These are phyloP conservation scores for Cubamyces lactineus DNA, from an alignment of 768 basidiomycete species.

Conservation along the genomic window DNA sequence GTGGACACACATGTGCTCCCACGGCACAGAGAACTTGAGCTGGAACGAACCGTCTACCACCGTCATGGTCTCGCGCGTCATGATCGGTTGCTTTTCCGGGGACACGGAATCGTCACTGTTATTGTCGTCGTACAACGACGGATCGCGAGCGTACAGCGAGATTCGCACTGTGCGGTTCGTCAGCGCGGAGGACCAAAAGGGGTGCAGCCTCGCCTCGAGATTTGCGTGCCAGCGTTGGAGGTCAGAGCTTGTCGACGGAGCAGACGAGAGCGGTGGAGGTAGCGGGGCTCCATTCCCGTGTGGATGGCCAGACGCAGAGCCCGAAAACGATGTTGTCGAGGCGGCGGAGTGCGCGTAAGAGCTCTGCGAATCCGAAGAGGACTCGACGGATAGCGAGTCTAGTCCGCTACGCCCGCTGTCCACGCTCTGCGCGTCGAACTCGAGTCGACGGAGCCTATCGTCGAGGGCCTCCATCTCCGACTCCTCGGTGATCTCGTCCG, in stretches of 20 bases:
- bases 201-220: constrained; percentile 72
- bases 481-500: constrained; percentile 62
- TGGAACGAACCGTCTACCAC: constrained; percentile 76
- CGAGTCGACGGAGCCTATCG: constrained; percentile 47
- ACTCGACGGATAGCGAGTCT: constrained; percentile 7
- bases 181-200: constrained; percentile 81
- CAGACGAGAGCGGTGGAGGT: neutral
- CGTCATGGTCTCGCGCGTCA: constrained; percentile 55
- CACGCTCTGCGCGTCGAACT: constrained; percentile 29
- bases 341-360: constrained; percentile 18
- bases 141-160: constrained; percentile 55
- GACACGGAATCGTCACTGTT: constrained; percentile 20
- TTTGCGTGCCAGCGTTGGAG: constrained; percentile 69
- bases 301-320: constrained; percentile 8
- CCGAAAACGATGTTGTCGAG: constrained; percentile 9
- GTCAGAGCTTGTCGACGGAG: constrained; percentile 29
- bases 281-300: neutral
- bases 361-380: constrained; percentile 13
- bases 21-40: constrained; percentile 60
- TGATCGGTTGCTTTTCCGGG: constrained; percentile 49
- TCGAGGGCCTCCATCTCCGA: constrained; percentile 60
- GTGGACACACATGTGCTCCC: constrained; percentile 70
- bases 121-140: constrained; percentile 20
- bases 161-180: constrained; percentile 64
- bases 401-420: constrained; percentile 10